phyloP scores from a whole-genome alignment of 129 eudicot genomes.

The Cynara cardunculus region DNA sequence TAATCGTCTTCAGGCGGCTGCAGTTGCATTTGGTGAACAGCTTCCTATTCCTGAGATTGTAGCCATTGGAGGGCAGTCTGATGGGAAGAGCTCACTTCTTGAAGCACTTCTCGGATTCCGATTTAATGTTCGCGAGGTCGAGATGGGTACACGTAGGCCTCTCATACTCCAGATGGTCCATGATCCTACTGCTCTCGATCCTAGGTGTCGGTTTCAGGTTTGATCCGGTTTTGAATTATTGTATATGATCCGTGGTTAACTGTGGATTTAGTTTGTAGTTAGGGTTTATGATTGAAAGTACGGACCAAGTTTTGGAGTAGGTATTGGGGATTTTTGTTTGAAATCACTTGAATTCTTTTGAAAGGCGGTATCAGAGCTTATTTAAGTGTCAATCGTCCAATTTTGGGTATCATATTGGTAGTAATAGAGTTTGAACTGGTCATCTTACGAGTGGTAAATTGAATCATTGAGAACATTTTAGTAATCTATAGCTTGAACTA shows the following conservation, averaged over 20 bases:
- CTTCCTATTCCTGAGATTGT: constrained; percentile 97
- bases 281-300: neutral
- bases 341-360: neutral
- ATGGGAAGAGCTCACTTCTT: constrained; percentile 96
- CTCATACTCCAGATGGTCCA: constrained; percentile 96
- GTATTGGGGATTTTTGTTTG: neutral
- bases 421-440: neutral
- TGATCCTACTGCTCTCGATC: constrained; percentile 74
- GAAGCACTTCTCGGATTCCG: constrained; percentile 97
- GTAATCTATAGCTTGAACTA: neutral
- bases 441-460: neutral
- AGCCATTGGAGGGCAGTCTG: constrained; percentile 97
- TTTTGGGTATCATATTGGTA: neutral
- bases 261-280: neutral
- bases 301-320: neutral
- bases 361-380: neutral
- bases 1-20: constrained; percentile 84
- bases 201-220: constrained; percentile 92
- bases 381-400: neutral
- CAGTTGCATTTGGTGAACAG: constrained; percentile 90
- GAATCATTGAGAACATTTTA: neutral
- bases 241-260: neutral
- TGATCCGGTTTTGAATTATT: too few species aligned
- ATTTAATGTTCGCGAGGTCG: constrained; percentile 92
- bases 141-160: constrained; percentile 96